These are phyloP conservation scores for Bruguiera parviflora DNA, from an alignment of 345 rosid genomes.

Conservation along the genomic window DNA sequence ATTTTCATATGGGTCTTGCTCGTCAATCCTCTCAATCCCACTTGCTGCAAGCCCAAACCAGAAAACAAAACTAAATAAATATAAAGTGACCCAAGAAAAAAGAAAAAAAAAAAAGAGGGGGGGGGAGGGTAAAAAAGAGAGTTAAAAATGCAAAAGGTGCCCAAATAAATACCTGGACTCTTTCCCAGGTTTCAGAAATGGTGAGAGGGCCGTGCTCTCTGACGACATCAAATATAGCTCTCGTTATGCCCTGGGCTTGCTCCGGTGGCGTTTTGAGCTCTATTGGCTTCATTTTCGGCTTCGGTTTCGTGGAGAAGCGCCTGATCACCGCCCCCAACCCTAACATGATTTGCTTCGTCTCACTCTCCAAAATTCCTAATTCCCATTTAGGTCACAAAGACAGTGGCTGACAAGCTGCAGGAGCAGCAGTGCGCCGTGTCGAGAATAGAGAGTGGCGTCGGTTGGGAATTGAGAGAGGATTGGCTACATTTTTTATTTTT, in stretches of 20 bases:
- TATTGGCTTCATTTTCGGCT: slow-evolving; percentile 78
- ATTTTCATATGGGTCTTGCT: slow-evolving; percentile 52
- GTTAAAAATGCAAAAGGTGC: neutral
- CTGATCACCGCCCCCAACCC: slow-evolving; percentile 38
- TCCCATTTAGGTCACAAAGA: neutral
- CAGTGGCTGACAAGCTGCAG: too few species aligned
- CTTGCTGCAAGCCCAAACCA: slow-evolving; percentile 28
- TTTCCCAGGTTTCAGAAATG: slow-evolving; percentile 69
- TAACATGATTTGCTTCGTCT: slow-evolving; percentile 25
- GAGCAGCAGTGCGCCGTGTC: too few species aligned
- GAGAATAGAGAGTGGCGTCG: too few species aligned
- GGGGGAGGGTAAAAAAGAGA: too few species aligned
- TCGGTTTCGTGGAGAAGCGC: slow-evolving; percentile 64
- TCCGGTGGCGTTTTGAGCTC: slow-evolving; percentile 75
- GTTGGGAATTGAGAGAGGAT: too few species aligned
- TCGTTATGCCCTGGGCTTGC: slow-evolving; percentile 73
- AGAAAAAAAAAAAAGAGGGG: too few species aligned
- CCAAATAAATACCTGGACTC: slow-evolving; percentile 40
- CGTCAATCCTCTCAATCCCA: slow-evolving; percentile 42
- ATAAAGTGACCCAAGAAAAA: neutral
- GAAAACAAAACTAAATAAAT: neutral
- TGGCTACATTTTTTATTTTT: too few species aligned
- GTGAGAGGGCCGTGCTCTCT: slow-evolving; percentile 92
- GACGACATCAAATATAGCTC: slow-evolving; percentile 69
- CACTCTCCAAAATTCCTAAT: neutral